Evolutionary conservation across 129 eudicot genomes (phyloP).

Genomic region (Lonicera japonica): DNA sequence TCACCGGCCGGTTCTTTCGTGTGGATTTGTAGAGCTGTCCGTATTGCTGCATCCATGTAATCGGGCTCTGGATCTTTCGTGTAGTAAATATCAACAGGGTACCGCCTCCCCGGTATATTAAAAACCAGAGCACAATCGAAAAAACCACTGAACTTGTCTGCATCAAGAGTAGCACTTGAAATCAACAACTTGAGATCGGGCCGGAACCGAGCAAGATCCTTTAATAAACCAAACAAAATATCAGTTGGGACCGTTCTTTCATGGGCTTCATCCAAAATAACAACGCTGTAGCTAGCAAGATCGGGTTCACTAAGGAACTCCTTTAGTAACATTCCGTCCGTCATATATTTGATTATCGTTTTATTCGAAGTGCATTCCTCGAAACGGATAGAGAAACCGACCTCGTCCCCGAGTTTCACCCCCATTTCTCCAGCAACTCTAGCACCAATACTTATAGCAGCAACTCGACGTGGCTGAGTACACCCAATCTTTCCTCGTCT

Average conservation of each 20-base stretch:
- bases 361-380: constrained; percentile 15
- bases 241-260: constrained; percentile 24
- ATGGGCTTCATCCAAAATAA: constrained; percentile 31
- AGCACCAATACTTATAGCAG: constrained; percentile 6
- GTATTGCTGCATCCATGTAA: constrained; percentile 21
- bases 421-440: constrained; percentile 17
- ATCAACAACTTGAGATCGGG: constrained; percentile 19
- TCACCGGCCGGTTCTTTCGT: constrained; percentile 12
- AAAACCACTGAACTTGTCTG: constrained; percentile 15
- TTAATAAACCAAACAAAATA: constrained; percentile 20
- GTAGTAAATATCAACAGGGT: constrained; percentile 14
- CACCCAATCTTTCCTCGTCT: constrained; percentile 7
- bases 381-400: constrained; percentile 27
- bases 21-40: constrained; percentile 14
- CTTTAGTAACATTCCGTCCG: constrained; percentile 17
- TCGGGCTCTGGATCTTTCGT: not conserved
- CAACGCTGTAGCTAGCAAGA: constrained; percentile 12
- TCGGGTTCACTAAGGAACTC: constrained; percentile 15
- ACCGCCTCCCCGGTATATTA: constrained; percentile 16
- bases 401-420: constrained; percentile 16
- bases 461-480: constrained; percentile 12
- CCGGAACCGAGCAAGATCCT: constrained; percentile 3
- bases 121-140: constrained; percentile 17
- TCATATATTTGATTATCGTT: constrained; percentile 26
- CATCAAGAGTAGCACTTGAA: constrained; percentile 18